phyloP scores from a whole-genome alignment of 805 yeast genomes.

The Myxozyma mucilagina region DNA sequence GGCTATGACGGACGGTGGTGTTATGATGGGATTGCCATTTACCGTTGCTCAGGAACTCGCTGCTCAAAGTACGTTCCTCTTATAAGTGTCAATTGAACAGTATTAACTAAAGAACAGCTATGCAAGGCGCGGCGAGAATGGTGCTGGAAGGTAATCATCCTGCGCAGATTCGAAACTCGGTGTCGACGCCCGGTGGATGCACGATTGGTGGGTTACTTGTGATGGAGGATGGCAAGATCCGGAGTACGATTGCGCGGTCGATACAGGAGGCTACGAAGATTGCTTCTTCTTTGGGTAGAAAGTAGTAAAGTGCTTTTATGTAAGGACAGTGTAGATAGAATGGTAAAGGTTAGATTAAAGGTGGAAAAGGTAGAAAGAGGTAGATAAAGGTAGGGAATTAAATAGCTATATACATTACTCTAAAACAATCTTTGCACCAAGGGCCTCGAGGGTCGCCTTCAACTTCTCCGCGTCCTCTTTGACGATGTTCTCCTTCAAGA shows the following conservation, averaged over 20 bases:
- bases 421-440: constrained; percentile 89
- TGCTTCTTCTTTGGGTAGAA: constrained; percentile 31
- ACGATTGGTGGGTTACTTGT: constrained; percentile 92
- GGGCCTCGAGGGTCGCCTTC: constrained; percentile 85
- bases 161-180: constrained; percentile 78
- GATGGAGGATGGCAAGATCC: constrained; percentile 88
- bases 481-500: constrained; percentile 89
- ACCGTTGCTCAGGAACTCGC: constrained; percentile 82
- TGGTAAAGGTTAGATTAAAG: too few species aligned
- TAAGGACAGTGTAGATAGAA: too few species aligned
- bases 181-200: constrained; percentile 97
- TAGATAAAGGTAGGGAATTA: background rate
- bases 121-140: constrained; percentile 83
- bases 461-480: constrained; percentile 98
- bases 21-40: constrained; percentile 89
- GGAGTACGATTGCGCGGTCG: constrained; percentile 83
- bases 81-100: too few species aligned
- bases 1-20: constrained; percentile 90
- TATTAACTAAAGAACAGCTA: constrained; percentile 14
- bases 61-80: constrained; percentile 74
- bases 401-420: constrained; percentile 54
- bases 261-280: constrained; percentile 86
- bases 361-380: too few species aligned
- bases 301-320: constrained; percentile 23
- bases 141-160: constrained; percentile 82